Conservation (phyloP, 345 rosid genomes). For the Hibiscus syriacus region DNA sequence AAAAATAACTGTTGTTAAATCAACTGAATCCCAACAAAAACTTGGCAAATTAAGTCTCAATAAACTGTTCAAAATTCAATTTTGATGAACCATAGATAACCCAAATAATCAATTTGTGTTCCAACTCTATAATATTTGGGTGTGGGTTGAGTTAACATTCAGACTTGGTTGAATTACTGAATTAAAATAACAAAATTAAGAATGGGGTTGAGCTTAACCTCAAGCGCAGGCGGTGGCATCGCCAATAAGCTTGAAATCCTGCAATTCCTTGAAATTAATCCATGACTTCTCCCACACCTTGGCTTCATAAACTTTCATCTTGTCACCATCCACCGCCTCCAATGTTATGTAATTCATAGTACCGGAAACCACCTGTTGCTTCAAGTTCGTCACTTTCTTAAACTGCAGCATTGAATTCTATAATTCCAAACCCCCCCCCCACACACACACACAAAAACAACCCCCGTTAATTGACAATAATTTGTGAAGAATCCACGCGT, state of each 20-base stretch:
- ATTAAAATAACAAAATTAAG: background rate
- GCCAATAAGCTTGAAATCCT: conserved; percentile 54
- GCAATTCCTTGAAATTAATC: conserved; percentile 70
- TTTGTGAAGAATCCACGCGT: background rate
- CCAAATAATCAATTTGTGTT: background rate
- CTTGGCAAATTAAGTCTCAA: background rate
- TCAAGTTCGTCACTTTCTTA: conserved; percentile 47
- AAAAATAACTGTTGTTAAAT: background rate
- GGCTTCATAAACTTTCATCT: conserved; percentile 64
- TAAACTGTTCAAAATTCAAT: background rate
- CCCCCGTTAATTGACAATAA: background rate
- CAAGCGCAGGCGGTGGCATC: conserved; percentile 24
- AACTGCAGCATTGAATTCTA: conserved; percentile 62
- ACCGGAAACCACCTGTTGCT: conserved; percentile 81
- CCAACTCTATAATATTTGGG: too few relatives aligned
- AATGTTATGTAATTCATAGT: conserved; percentile 55
- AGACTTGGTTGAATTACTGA: too few relatives aligned
- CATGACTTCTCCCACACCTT: conserved; percentile 89
- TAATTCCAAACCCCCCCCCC: background rate
- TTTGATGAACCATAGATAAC: background rate
- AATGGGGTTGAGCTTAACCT: background rate
- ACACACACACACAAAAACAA: too few relatives aligned
- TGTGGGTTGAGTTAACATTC: too few relatives aligned
- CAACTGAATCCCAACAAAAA: background rate
- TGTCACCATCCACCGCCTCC: conserved; percentile 63